These are phyloP conservation scores for Heliosperma pusillum DNA, from an alignment of 148 eudicot species.

Conservation along the genomic window DNA sequence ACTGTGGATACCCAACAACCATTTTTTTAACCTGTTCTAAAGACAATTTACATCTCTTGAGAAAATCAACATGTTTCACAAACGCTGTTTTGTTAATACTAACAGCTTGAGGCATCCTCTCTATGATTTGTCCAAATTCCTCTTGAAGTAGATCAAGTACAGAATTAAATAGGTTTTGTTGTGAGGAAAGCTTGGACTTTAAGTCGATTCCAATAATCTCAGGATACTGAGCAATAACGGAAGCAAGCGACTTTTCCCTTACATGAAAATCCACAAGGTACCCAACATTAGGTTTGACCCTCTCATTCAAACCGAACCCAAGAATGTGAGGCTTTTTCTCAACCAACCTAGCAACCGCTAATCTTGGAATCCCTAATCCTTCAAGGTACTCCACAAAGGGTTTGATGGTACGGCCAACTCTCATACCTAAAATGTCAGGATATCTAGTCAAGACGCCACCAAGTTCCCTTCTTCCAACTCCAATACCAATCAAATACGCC, in stretches of 20 bases:
- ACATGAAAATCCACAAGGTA: slow-evolving; percentile 57
- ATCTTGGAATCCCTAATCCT: slow-evolving; percentile 63
- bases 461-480: slow-evolving; percentile 86
- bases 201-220: slow-evolving; percentile 83
- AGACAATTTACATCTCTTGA: slow-evolving; percentile 64
- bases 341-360: slow-evolving; percentile 83
- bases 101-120: slow-evolving; percentile 87
- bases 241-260: slow-evolving; percentile 59
- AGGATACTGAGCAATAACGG: slow-evolving; percentile 86
- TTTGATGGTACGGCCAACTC: slow-evolving; percentile 84
- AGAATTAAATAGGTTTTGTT: slow-evolving; percentile 43
- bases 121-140: slow-evolving; percentile 71
- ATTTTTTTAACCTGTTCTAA: slow-evolving; percentile 53
- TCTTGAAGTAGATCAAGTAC: slow-evolving; percentile 46
- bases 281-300: slow-evolving; percentile 68
- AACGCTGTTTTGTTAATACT: slow-evolving; percentile 58
- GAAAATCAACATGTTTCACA: slow-evolving; percentile 75
- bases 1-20: slow-evolving; percentile 89
- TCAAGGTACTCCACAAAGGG: slow-evolving; percentile 91
- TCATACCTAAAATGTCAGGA: slow-evolving; percentile 91
- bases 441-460: slow-evolving; percentile 74
- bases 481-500: slow-evolving; percentile 93
- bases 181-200: slow-evolving; percentile 53
- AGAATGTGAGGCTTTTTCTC: slow-evolving; percentile 87
- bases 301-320: slow-evolving; percentile 70